Evolutionary conservation across 2,329 filamentous ascomycete species (phyloP), one percentile per base, ranked within the genome.

Genomic region (Thermothelomyces thermophilus): DNA sequence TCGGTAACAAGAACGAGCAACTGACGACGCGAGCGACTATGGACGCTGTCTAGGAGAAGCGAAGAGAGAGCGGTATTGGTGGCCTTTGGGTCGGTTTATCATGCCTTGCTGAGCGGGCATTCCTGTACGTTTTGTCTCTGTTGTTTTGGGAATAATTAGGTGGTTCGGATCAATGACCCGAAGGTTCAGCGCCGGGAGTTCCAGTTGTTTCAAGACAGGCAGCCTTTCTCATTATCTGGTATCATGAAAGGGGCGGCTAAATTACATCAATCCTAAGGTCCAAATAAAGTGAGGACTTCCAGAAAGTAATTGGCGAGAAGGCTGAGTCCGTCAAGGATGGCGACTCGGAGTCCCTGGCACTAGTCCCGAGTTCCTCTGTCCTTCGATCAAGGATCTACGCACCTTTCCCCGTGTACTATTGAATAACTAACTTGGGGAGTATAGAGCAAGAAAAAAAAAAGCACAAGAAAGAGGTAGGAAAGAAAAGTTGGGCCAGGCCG

Each of bases 1-100:
- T 98, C 50, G 93, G 93, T 17, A 98, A 98, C 67, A 96, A 95
- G 75, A 96, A 97, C 63, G 93, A 98, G 72, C 89, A 95, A 67
- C 74, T 98, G 54, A 89, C 79, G 2, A 89, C 82, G 24, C 74
- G 86, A 61, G 86, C 86, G 22, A 82, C 77, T 56, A 88, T 90
- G 75, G 86, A 90, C 67, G 84, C 85, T 17, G 79, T 90, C 11
- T 87, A 73, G 67, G n/a, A 0, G 35, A 20, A 36, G 17, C 28
- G 36, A 20, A 40, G 20, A 20, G 20, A 19, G 26, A 13, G 35
- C 20, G 35, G 9, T 10, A 41, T 13, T 31, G 30, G 22, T 14
- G 41, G 41, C 26, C n/a, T n/a, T 17, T 17, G 8, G 4, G 13
- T 14, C n/a, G n/a, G 22, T 22, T 44, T 44, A 24, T 16, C 41